Evolutionary conservation across 352 stramenopile genomes (phyloP).

Genomic region (Pythium pyrilobum): DNA sequence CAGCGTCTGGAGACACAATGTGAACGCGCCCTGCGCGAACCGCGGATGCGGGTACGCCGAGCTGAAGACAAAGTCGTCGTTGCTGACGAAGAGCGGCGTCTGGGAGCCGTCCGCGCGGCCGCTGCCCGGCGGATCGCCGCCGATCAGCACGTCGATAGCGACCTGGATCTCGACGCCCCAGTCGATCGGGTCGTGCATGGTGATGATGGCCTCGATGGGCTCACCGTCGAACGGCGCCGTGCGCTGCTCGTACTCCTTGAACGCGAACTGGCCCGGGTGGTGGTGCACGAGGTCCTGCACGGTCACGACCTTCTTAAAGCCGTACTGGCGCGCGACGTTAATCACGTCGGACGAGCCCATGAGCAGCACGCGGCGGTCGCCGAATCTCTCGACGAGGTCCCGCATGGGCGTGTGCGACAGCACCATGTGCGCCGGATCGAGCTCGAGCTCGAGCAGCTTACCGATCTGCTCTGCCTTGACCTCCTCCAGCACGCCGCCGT

Average conservation of each 20-base stretch:
- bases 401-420: slow-evolving; percentile 90
- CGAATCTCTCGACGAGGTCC: slow-evolving; percentile 55
- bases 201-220: slow-evolving; percentile 80
- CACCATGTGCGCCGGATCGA: slow-evolving; percentile 75
- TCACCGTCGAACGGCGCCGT: slow-evolving; percentile 54
- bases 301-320: slow-evolving; percentile 80
- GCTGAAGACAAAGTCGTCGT: slow-evolving; percentile 88
- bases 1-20: slow-evolving; percentile 63
- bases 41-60: slow-evolving; percentile 73
- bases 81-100: slow-evolving; percentile 82
- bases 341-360: slow-evolving; percentile 81
- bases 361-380: slow-evolving; percentile 77
- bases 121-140: slow-evolving; percentile 64
- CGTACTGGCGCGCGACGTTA: slow-evolving; percentile 66
- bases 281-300: slow-evolving; percentile 70
- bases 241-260: slow-evolving; percentile 59
- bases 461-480: slow-evolving; percentile 76
- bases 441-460: slow-evolving; percentile 44
- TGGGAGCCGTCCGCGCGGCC: slow-evolving; percentile 45
- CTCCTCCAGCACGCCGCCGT: slow-evolving; percentile 62
- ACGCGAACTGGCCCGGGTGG: slow-evolving; percentile 76
- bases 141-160: slow-evolving; percentile 83
- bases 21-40: slow-evolving; percentile 83
- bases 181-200: slow-evolving; percentile 89
- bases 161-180: slow-evolving; percentile 89